Evolutionary conservation across 192 early-diverging fungal species (phyloP), one percentile per base, ranked within the genome.

Genomic region (Coemansia sp.): DNA sequence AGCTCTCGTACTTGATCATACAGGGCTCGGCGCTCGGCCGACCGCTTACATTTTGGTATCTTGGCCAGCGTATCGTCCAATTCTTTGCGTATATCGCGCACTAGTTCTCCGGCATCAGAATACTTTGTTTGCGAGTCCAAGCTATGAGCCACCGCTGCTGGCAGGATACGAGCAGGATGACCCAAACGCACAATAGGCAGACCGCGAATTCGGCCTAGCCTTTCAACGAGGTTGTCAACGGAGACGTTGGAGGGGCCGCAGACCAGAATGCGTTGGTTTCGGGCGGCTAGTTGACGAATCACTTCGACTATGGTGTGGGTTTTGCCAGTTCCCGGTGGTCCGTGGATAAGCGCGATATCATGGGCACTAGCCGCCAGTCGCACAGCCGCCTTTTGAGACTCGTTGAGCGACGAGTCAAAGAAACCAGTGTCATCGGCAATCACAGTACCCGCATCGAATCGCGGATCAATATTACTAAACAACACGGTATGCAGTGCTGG

Each of bases 221-320:
- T 86, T 67, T 94, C 94, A 4, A 92, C 94, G 36, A 96, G 67
- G 67, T 95, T 98, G 70, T 96, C 95, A 80, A 89, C 94, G 46
- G 93, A 88, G 43, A 95, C 92, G 66, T 98, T 98, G 20, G 91
- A 92, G 1, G 95, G 95, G 1, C 91, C 96, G 72, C 96, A 98
- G 2, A 96, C 94, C 3, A 98, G 77, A 8, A 98, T 85, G 1
- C 89, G 79, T 42, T 90, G 77, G 15, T 87, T 85, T 4, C 79
- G 73, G 3, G 71, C 76, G 9, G 74, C 77, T 2, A 98, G 81
- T 71, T 94, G 95, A 29, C 93, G 88, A 31, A 98, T 85, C 13
- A 96, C 80, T 76, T 96, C 96, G 11, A 98, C 90, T 16, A 93
- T 66, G 13, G 94, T 95, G 66, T 94, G 88, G 2, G 96, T 97